Evolutionary conservation across 768 basidiomycete species (phyloP).

Genomic region (Termitomyces sp.): DNA sequence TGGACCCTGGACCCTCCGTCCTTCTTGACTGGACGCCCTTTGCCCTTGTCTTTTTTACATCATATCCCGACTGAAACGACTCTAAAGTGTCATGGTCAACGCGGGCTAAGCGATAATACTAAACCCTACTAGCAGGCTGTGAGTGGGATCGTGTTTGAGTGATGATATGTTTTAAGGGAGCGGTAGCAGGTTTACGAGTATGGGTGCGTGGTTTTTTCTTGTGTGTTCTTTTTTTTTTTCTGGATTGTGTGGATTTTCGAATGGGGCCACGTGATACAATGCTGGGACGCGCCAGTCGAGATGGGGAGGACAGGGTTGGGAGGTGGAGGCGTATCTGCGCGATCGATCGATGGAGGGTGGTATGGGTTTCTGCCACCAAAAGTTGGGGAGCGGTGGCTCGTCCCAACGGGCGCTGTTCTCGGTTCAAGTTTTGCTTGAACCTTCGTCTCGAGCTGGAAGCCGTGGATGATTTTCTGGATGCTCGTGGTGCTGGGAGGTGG

Average conservation of each 20-base stretch:
- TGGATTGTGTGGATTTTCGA: no score
- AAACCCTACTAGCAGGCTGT: no score
- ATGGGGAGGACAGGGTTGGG: no score
- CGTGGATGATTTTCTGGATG: background rate
- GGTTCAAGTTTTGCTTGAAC: no score
- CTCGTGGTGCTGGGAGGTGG: background rate
- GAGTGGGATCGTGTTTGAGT: background rate
- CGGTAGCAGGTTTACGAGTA: constrained; percentile 4
- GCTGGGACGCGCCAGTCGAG: no score
- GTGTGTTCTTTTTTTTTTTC: background rate
- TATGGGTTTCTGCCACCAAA: no score
- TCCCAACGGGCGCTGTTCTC: no score
- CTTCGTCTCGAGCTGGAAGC: background rate
- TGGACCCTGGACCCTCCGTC: background rate
- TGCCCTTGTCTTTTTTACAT: background rate
- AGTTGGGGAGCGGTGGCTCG: no score
- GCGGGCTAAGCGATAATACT: no score
- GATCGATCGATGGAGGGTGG: no score
- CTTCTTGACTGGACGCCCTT: background rate
- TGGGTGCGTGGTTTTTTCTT: constrained; percentile 2
- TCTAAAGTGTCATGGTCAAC: background rate
- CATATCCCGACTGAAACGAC: background rate
- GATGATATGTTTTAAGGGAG: constrained; percentile 13
- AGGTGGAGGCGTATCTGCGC: no score
- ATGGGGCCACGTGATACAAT: no score